phyloP scores from a whole-genome alignment of 805 yeast genomes.

The Candida ponderosae region DNA sequence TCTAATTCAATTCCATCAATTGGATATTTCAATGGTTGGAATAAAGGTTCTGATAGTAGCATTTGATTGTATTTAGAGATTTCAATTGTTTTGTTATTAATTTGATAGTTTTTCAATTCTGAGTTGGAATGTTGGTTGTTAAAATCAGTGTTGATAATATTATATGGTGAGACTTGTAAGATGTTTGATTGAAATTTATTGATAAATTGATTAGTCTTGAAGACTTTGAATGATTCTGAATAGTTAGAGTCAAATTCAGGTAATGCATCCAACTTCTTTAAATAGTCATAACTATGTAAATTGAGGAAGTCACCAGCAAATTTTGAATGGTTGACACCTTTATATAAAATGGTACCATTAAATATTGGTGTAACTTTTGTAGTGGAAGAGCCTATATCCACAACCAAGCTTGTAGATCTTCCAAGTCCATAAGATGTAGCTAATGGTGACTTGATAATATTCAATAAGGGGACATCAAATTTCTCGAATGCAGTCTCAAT shows the following conservation, averaged over 20 bases:
- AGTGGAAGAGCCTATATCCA: constrained; percentile 70
- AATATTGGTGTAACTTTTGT: constrained; percentile 69
- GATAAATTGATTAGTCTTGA: constrained; percentile 32
- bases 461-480: constrained; percentile 67
- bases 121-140: too few relatives aligned
- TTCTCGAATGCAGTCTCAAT: constrained; percentile 71
- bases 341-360: constrained; percentile 64
- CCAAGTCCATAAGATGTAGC: constrained; percentile 76
- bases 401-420: constrained; percentile 66
- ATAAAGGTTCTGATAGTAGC: constrained; percentile 57
- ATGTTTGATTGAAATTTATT: constrained; percentile 41
- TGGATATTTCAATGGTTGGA: constrained; percentile 51
- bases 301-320: constrained; percentile 84
- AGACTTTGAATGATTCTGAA: constrained; percentile 29
- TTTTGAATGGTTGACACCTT: constrained; percentile 57
- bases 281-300: constrained; percentile 47
- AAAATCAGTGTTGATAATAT: background rate
- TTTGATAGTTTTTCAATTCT: background rate
- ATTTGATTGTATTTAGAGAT: constrained; percentile 43
- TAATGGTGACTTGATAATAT: constrained; percentile 68
- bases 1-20: constrained; percentile 24
- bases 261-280: constrained; percentile 25
- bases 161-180: constrained; percentile 16
- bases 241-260: constrained; percentile 13
- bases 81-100: constrained; percentile 24